These are phyloP conservation scores for Vitis hybrid DNA, from an alignment of 177 flowering plant genomes.

Conservation along the genomic window DNA sequence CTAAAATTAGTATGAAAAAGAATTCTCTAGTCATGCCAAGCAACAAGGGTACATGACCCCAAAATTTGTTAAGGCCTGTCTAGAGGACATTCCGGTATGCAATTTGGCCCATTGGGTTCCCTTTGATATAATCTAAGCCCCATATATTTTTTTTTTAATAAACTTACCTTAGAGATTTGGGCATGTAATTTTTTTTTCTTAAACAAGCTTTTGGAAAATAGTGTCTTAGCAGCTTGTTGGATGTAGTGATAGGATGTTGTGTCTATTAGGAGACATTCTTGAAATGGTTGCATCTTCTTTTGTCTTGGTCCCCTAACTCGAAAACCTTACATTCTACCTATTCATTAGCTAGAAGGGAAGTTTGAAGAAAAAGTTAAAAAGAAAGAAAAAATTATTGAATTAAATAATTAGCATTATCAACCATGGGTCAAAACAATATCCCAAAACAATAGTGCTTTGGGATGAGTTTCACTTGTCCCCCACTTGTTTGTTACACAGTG, in stretches of 20 bases:
- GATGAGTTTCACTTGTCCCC: too few relatives aligned
- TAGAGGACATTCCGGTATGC: not conserved
- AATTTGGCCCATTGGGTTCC: not conserved
- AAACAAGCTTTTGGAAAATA: not conserved
- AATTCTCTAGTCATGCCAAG: not conserved
- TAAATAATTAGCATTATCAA: too few relatives aligned
- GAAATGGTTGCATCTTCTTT: conserved; percentile 4
- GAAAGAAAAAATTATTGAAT: too few relatives aligned
- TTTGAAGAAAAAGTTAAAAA: not conserved
- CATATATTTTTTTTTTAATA: not conserved
- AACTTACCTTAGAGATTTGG: not conserved
- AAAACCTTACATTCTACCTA: not conserved
- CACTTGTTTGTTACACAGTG: too few relatives aligned
- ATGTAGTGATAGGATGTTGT: not conserved
- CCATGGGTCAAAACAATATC: too few relatives aligned
- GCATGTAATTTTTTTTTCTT: not conserved
- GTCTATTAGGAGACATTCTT: conserved; percentile 10
- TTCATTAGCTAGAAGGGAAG: not conserved
- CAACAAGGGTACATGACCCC: not conserved
- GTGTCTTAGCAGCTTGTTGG: not conserved
- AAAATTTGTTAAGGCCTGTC: not conserved
- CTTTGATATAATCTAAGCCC: not conserved
- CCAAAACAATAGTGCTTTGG: too few relatives aligned
- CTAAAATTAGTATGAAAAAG: not conserved
- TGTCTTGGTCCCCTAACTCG: not conserved